Percentiles rank a stretch among this genome's conserved stretches.
Conservation (phyloP, 306 rosid genomes). For the Prunus dulcis region DNA sequence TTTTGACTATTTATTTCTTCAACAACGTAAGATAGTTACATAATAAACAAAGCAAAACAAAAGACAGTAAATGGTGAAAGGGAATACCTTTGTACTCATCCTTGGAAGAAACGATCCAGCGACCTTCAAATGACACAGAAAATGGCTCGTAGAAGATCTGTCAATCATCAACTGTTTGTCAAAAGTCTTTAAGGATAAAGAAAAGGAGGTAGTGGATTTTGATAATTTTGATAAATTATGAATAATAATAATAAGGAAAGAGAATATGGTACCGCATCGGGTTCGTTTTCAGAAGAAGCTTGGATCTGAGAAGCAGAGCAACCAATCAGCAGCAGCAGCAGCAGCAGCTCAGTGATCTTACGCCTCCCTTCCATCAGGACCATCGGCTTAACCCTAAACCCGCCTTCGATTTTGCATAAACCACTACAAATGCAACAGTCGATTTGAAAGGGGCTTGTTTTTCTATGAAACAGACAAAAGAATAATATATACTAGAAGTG, state of each 20-base stretch:
- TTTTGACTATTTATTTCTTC: neutral
- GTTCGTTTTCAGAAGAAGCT: conserved; percentile 10
- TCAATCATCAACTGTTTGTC: neutral
- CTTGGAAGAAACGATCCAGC: conserved; percentile 56
- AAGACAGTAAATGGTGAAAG: neutral
- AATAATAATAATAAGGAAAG: neutral
- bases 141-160: conserved; percentile 56
- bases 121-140: conserved; percentile 46
- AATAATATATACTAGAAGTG: neutral
- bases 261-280: neutral
- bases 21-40: neutral
- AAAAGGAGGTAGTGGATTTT: neutral
- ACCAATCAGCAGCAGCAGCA: conserved; percentile 8
- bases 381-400: neutral
- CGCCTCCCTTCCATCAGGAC: conserved; percentile 9
- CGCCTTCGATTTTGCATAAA: neutral
- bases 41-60: neutral
- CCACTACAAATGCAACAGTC: neutral
- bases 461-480: neutral
- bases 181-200: neutral
- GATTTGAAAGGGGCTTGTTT: neutral
- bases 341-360: neutral
- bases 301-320: conserved; percentile 22
- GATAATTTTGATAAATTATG: neutral
- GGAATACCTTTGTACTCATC: conserved; percentile 47